Percentiles rank a stretch among this genome's conserved stretches.
Conservation (phyloP, 768 basidiomycete genomes). For the Cubamyces lactineus region DNA sequence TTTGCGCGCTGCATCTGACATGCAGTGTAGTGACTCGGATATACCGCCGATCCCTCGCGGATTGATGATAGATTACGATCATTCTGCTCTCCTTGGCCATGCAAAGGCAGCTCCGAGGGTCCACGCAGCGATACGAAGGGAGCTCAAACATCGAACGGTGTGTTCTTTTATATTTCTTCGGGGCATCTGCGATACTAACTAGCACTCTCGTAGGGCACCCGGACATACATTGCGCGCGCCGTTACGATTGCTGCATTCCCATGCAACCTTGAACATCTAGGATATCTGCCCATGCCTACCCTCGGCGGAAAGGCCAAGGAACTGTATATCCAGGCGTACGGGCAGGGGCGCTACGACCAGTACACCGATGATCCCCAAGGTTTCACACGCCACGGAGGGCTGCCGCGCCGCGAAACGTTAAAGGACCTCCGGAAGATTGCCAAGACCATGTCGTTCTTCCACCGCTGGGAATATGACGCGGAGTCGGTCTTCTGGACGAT, state of each 20-base stretch:
- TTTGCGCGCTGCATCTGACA: no score
- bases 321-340: slow-evolving; percentile 8
- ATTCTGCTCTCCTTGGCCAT: no score
- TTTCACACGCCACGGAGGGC: slow-evolving; percentile 1
- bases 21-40: not conserved
- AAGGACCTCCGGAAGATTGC: no score
- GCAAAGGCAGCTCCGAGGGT: no score
- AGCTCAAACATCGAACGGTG: not conserved
- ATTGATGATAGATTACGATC: no score
- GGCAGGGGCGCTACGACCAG: slow-evolving; percentile 7
- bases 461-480: slow-evolving; percentile 18
- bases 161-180: not conserved
- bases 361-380: slow-evolving; percentile 4
- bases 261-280: not conserved
- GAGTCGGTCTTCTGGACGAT: slow-evolving; percentile 22
- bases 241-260: not conserved
- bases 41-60: no score
- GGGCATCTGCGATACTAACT: no score
- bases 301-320: not conserved
- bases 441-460: not conserved
- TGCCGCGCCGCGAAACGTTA: not conserved
- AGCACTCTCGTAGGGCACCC: not conserved
- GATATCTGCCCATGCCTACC: slow-evolving; percentile 6
- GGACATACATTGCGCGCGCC: slow-evolving; percentile 9
- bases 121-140: not conserved